Evolutionary conservation across 108 stramenopile species (phyloP).

Genomic region (Conticribra guillardii): DNA sequence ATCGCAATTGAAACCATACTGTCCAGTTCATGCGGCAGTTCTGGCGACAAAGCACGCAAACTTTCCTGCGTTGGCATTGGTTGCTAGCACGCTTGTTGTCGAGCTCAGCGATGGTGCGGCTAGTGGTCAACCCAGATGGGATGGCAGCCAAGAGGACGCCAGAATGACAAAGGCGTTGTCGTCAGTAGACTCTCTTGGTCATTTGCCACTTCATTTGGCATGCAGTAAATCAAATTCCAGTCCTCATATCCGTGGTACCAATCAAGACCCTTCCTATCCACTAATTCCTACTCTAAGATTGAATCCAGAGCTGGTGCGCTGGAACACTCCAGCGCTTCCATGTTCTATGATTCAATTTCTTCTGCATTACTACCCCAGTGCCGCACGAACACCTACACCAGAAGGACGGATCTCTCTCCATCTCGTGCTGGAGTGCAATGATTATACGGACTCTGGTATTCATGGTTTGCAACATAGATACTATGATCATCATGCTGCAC

Average conservation of each 20-base stretch:
- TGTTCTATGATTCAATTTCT: constrained; percentile 31
- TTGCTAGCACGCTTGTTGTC: constrained; percentile 17
- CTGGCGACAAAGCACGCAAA: constrained; percentile 32
- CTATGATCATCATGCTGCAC: background rate
- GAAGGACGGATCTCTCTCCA: constrained; percentile 34
- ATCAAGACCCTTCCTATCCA: background rate
- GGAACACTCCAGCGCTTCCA: constrained; percentile 15
- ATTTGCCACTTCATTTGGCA: constrained; percentile 41
- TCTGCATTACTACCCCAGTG: constrained; percentile 15
- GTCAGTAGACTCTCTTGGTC: constrained; percentile 21
- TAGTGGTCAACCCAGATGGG: background rate
- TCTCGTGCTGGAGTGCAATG: constrained; percentile 15
- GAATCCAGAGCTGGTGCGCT: constrained; percentile 8
- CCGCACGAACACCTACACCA: constrained; percentile 24
- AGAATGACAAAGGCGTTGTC: background rate
- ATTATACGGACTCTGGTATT: background rate
- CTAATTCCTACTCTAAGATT: background rate
- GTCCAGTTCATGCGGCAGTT: constrained; percentile 30
- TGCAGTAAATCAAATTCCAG: constrained; percentile 2
- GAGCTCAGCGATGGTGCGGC: too few relatives aligned
- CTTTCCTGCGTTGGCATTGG: constrained; percentile 36
- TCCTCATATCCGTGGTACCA: background rate
- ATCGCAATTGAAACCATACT: background rate
- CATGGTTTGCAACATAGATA: background rate
- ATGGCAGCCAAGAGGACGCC: background rate